Percentiles rank a stretch among this genome's conserved stretches.
These are phyloP conservation scores for Fusarium drepaniforme DNA, from an alignment of 2,329 filamentous ascomycete species.

Conservation along the genomic window DNA sequence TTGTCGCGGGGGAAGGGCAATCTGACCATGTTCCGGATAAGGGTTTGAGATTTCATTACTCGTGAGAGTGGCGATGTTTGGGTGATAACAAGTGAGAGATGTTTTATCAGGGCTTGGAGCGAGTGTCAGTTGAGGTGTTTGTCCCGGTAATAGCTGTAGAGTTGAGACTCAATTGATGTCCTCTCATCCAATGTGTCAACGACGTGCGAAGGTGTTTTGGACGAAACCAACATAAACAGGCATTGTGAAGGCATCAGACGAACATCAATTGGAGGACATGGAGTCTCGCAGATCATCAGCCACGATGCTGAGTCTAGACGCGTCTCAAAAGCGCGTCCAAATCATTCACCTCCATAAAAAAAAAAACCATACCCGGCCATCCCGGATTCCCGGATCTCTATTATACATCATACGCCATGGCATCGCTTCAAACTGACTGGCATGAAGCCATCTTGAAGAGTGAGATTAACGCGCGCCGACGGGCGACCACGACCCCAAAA, in stretches of 20 bases:
- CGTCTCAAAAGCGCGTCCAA: neutral
- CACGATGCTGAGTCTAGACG: neutral
- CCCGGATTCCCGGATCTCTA: neutral
- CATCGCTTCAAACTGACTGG: neutral
- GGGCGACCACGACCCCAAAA: conserved; percentile 3
- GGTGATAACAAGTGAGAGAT: neutral
- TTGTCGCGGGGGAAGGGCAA: neutral
- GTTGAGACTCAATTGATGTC: neutral
- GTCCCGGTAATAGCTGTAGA: no score
- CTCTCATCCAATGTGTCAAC: neutral
- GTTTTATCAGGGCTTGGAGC: no score
- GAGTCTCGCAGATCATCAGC: neutral
- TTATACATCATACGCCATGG: neutral
- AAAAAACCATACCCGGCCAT: neutral
- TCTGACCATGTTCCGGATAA: neutral
- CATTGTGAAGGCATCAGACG: neutral
- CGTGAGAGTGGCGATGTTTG: neutral
- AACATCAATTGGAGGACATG: neutral
- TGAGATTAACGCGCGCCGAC: neutral
- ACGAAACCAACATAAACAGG: neutral
- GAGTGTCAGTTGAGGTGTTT: no score
- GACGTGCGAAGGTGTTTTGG: neutral
- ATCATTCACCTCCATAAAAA: neutral
- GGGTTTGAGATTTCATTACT: neutral
- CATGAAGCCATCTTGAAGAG: neutral